Evolutionary conservation across 75 land plant species (phyloP).

Genomic region (Isoetes taiwanensis): DNA sequence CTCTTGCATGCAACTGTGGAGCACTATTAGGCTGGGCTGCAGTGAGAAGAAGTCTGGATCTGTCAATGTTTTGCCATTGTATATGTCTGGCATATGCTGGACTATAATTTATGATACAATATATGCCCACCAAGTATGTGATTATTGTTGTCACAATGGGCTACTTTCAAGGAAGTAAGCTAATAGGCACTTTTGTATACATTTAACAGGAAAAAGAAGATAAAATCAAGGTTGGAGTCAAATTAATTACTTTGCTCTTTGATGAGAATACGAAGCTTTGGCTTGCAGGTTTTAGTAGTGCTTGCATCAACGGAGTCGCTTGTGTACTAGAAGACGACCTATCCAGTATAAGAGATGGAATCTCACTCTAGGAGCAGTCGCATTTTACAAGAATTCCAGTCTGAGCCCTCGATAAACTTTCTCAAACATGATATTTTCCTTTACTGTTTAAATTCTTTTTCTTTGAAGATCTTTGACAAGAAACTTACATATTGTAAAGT

Average conservation of each 20-base stretch:
- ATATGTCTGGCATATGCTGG: constrained; percentile 84
- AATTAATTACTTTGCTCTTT: constrained; percentile 90
- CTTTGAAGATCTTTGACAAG: too few relatives aligned
- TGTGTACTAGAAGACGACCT: too few relatives aligned
- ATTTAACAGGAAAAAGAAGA: constrained; percentile 89
- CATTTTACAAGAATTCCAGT: too few relatives aligned
- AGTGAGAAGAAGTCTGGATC: constrained; percentile 60
- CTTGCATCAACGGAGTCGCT: constrained; percentile 45
- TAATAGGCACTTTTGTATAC: too few relatives aligned
- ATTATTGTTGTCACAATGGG: too few relatives aligned
- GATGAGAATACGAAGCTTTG: constrained; percentile 58
- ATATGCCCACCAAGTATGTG: constrained; percentile 90
- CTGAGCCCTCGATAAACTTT: too few relatives aligned
- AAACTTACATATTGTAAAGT: constrained; percentile 7
- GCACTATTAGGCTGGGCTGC: constrained; percentile 96
- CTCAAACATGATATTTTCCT: too few relatives aligned
- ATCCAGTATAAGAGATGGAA: too few relatives aligned
- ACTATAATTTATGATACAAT: constrained; percentile 97
- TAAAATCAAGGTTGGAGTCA: constrained; percentile 85
- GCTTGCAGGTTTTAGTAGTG: constrained; percentile 64
- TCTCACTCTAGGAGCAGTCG: too few relatives aligned
- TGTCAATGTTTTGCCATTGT: constrained; percentile 57
- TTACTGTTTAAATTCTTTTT: too few relatives aligned
- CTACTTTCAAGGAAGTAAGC: too few relatives aligned
- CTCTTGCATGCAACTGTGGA: constrained; percentile 98